phyloP scores from a whole-genome alignment of 2,329 filamentous ascomycete species.

The Clarireedia homoeocarpa region DNA sequence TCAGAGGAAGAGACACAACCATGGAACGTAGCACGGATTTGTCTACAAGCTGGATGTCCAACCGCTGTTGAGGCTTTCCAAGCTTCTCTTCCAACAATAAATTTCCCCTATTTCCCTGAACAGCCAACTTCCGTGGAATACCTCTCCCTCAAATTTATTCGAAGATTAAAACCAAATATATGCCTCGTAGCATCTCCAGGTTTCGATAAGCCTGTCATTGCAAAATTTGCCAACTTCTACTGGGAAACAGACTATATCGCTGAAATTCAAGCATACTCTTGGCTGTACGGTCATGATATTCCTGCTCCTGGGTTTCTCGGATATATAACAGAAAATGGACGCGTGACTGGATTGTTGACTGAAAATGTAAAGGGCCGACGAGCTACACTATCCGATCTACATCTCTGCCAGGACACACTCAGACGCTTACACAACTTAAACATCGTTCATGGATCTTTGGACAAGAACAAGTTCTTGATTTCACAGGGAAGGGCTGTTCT shows the following conservation, averaged over 20 bases:
- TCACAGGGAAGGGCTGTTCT: slow-evolving; percentile 24
- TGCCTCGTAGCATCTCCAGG: slow-evolving; percentile 13
- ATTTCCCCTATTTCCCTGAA: slow-evolving; percentile 29
- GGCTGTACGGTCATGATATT: slow-evolving; percentile 19
- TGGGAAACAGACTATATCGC: slow-evolving; percentile 10
- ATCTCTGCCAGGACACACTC: slow-evolving; percentile 24
- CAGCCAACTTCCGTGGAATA: slow-evolving; percentile 27
- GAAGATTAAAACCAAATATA: slow-evolving; percentile 13
- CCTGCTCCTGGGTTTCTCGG: slow-evolving; percentile 27
- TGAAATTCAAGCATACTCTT: slow-evolving; percentile 18
- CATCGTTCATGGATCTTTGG: slow-evolving; percentile 33
- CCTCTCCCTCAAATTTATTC: slow-evolving; percentile 27
- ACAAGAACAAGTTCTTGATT: slow-evolving; percentile 33
- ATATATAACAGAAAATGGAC: slow-evolving; percentile 27
- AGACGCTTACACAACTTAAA: slow-evolving; percentile 30
- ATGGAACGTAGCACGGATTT: slow-evolving; percentile 35
- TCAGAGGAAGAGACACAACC: slow-evolving; percentile 23
- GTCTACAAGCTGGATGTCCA: slow-evolving; percentile 19
- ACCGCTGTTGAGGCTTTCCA: slow-evolving; percentile 25
- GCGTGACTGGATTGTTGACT: slow-evolving; percentile 30
- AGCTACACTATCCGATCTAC: slow-evolving; percentile 27
- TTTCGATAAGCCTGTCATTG: slow-evolving; percentile 15
- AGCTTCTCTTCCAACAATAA: slow-evolving; percentile 28
- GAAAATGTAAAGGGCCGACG: slow-evolving; percentile 25
- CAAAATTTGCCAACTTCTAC: slow-evolving; percentile 17